Evolutionary conservation across 345 rosid species (phyloP).

Genomic region (Acer yangbiense): DNA sequence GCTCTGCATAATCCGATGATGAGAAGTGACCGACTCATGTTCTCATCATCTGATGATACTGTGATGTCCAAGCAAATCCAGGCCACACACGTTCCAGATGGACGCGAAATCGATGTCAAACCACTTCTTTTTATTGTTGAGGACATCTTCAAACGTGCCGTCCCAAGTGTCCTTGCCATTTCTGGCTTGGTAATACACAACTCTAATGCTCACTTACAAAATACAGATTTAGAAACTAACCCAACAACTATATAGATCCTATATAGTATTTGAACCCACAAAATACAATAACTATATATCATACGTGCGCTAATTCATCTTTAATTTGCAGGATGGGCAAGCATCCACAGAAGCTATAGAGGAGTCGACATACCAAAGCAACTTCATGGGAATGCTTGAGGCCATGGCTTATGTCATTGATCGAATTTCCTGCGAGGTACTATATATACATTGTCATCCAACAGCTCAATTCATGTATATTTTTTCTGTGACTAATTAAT

Average conservation of each 20-base stretch:
- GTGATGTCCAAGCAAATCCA: conserved; percentile 61
- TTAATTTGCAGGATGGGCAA: conserved; percentile 22
- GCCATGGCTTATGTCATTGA: conserved; percentile 58
- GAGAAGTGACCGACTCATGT: conserved; percentile 44
- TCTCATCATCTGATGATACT: conserved; percentile 54
- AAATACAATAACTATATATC: background rate
- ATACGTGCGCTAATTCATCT: background rate
- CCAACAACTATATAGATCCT: too few relatives aligned
- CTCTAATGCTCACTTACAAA: background rate
- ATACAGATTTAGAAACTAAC: too few relatives aligned
- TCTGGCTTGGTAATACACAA: conserved; percentile 30
- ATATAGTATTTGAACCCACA: too few relatives aligned
- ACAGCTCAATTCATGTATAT: background rate
- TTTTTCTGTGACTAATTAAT: background rate
- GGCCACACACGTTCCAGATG: conserved; percentile 67
- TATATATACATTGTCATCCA: conserved; percentile 1
- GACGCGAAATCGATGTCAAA: conserved; percentile 52
- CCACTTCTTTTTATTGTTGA: conserved; percentile 66
- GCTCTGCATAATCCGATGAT: conserved; percentile 19
- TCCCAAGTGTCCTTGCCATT: conserved; percentile 38
- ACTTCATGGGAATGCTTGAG: conserved; percentile 34
- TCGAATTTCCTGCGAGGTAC: conserved; percentile 63
- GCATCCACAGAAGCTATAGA: conserved; percentile 32
- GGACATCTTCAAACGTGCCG: conserved; percentile 62
- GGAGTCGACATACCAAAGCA: conserved; percentile 35